Base-by-base conservation (phyloP, 768 basidiomycete species). In the Megacollybia marginata region DNA sequence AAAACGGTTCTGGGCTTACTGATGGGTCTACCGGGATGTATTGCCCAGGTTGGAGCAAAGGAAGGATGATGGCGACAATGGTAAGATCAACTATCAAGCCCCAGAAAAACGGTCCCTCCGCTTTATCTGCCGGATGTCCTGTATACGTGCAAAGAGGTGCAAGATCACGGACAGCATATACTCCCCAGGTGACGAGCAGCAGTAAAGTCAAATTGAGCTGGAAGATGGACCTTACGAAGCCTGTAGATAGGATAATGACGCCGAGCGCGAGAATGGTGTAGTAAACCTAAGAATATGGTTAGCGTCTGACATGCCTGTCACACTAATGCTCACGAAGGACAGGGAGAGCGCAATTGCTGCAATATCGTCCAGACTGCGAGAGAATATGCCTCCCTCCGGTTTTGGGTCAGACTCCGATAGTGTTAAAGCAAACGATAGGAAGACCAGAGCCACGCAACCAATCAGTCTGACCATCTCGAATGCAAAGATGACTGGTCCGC, bases 91-190 rank as follows among this genome's bases (percentile, higher is more conserved):
- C 60, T 12, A 82, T 55, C 54, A 76, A 73, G 4, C 66, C 55
- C 81, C 81, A 84, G 2, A 82, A 63, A 9, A 75, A 40, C 34
- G 52, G 50, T 5, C 78, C 76, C 54, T 76, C 71, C 0, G 54
- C 55, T 4, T 55, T 60, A 55, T 84, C 83, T 15, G 62, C 52
- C 1, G 81, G 78, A 4, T 44, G 19, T 15, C 71, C 57, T 4
- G 65, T 64, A 59, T 65, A 78, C 4, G 76, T 83, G 13, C 71
- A 68, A 5, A 85, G 59, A 9, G 84, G 83, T 66, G 72, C 81
- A 5, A 86, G 46, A 55, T 80, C 74, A 32, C 82, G 72, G 57
- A 79, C 79, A 18, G 64, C 56, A 58, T 77, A 85, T 1, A 82
- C 67, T 1, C 50, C 52, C 67, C 54, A 66, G 52, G 57, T 64